Evolutionary conservation across 352 stramenopile species (phyloP).

Genomic region (Aphanomyces stellatus): DNA sequence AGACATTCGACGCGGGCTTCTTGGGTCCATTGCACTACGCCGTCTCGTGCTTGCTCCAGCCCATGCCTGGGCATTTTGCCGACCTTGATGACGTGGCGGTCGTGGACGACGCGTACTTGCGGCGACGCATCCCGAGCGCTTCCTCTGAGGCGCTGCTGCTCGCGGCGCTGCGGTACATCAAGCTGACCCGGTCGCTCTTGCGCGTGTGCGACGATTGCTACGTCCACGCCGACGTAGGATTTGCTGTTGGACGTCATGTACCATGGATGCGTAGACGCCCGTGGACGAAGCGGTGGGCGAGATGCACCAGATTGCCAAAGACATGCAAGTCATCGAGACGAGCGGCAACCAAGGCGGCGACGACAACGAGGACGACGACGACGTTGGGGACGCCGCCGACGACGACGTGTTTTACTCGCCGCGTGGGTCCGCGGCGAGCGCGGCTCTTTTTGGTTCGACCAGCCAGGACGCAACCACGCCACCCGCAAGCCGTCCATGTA

Average conservation of each 20-base stretch:
- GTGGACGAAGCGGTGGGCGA: neutral
- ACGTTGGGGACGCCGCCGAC: too few relatives aligned
- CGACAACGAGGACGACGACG: neutral
- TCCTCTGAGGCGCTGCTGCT: neutral
- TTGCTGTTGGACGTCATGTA: neutral
- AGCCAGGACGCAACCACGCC: too few relatives aligned
- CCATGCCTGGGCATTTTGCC: neutral
- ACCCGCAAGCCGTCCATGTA: too few relatives aligned
- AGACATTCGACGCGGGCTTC: neutral
- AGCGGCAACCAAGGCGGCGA: neutral
- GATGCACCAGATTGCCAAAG: neutral
- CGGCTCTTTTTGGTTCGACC: too few relatives aligned
- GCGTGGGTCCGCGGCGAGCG: too few relatives aligned
- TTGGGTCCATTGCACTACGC: neutral
- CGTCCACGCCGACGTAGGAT: neutral
- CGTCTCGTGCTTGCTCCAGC: neutral
- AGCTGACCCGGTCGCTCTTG: neutral
- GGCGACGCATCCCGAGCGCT: neutral
- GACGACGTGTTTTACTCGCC: too few relatives aligned
- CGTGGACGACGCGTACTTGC: neutral
- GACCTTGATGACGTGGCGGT: neutral
- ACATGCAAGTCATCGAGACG: neutral
- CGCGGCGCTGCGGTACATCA: neutral
- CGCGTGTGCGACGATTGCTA: conserved; percentile 1
- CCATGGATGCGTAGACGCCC: neutral